These are phyloP conservation scores for Suillus fuscotomentosus DNA, from an alignment of 768 basidiomycete genomes.

Conservation along the genomic window DNA sequence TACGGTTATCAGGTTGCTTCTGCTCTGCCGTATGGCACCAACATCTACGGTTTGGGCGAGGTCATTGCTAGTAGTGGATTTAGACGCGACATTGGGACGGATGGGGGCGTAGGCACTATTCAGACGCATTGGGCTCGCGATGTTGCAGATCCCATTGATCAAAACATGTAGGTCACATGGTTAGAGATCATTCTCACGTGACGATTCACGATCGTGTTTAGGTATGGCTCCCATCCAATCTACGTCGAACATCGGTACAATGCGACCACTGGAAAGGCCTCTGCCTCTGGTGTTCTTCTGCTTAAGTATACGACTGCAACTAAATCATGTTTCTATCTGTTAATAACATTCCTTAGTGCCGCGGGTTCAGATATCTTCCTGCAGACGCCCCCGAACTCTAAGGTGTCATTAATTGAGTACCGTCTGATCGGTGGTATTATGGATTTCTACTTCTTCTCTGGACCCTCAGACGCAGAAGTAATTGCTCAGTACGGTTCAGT, in stretches of 20 bases:
- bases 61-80: slow-evolving; percentile 68
- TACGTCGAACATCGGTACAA: slow-evolving; percentile 76
- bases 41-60: slow-evolving; percentile 81
- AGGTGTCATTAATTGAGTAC: slow-evolving; percentile 68
- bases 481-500: slow-evolving; percentile 68
- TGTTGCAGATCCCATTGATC: slow-evolving; percentile 57
- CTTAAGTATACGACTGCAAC: slow-evolving; percentile 45
- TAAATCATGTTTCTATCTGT: background rate
- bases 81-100: slow-evolving; percentile 53
- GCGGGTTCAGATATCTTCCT: slow-evolving; percentile 72
- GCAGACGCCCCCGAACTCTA: slow-evolving; percentile 51
- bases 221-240: slow-evolving; percentile 72
- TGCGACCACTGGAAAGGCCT: slow-evolving; percentile 43
- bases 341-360: slow-evolving; percentile 38
- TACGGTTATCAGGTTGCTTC: slow-evolving; percentile 51
- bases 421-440: slow-evolving; percentile 72
- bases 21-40: slow-evolving; percentile 61
- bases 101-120: slow-evolving; percentile 51
- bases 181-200: background rate
- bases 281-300: slow-evolving; percentile 76
- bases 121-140: slow-evolving; percentile 72
- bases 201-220: slow-evolving; percentile 20
- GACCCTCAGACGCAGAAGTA: slow-evolving; percentile 48
- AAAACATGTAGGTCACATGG: slow-evolving; percentile 53
- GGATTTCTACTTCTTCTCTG: slow-evolving; percentile 78